Evolutionary conservation across 306 rosid species (phyloP), one percentile per base, ranked within the genome.

Genomic region (Malus sieversii): DNA sequence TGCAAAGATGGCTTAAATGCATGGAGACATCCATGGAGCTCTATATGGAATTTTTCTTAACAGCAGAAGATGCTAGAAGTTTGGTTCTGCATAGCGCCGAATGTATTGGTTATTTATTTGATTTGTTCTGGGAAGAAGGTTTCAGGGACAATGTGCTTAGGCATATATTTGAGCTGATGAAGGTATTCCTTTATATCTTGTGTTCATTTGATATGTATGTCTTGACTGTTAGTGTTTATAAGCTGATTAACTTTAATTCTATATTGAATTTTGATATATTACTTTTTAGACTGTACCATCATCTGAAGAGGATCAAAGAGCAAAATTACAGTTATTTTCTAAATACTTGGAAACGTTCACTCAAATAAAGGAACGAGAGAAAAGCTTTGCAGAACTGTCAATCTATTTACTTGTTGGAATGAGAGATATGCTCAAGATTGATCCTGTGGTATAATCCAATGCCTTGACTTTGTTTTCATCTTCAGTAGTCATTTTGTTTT

Each of bases 121-220:
- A 95, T 79, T 88, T 95, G 73, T 92, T 92, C 83, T 95, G 99
- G 99, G 93, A 87, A 66, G 92, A 90, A 82, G 86, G 86, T 85
- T 84, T 95, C 86, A 87, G 97, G 78, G 85, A 82, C 76, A 86
- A 78, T 61, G 97, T 89, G 78, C 91, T 89, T 52, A 78, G 81
- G 77, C 89, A 90, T 78, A 90, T 92, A 83, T 90, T 92, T 83
- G 92, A 85, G 78, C 96, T 95, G 71, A 87, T 92, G 91, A 92
- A 88, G 99, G 99, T 95, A 88, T 70, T 71, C 45, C 14, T 66
- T 18, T 58, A 27, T 40, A 64, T 29, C 55, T 32, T 52, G 11
- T 71, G 11, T 29, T 25, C 32, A 40, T 78, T 80, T 76, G 65
- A 25, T 71, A 32, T 25, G 4, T 63, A 16, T 66, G n/a, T 35